A percentile compares a stretch with the other conserved stretches of the same genome.
Conservation (phyloP, 73 alveolate genomes). For the Tetrahymena malaccensis region DNA sequence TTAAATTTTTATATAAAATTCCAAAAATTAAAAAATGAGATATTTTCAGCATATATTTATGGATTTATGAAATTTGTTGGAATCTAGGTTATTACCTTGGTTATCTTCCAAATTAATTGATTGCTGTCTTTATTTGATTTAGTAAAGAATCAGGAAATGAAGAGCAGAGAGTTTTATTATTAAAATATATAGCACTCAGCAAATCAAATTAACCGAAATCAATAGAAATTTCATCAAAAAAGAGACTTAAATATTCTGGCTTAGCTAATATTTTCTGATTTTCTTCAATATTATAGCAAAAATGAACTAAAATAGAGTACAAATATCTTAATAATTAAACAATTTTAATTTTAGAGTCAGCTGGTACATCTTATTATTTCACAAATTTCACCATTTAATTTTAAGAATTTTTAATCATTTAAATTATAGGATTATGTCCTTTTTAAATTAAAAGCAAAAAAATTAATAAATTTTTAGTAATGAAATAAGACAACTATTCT, state of each 20-base stretch:
- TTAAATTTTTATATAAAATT: too few species aligned
- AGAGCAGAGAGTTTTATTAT: conserved; percentile 19
- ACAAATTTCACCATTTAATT: conserved; percentile 5
- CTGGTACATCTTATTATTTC: neutral
- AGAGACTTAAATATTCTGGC: conserved; percentile 13
- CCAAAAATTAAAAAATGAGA: too few species aligned
- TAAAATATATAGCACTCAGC: conserved; percentile 4
- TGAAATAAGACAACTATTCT: neutral
- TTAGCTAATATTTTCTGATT: conserved; percentile 10
- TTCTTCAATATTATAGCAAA: conserved; percentile 5
- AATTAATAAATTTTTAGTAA: neutral
- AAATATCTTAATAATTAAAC: conserved; percentile 5
- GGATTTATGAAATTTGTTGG: too few species aligned
- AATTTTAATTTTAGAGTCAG: conserved; percentile 2
- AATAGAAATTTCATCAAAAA: conserved; percentile 20
- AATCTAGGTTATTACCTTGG: neutral
- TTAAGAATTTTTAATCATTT: conserved; percentile 25
- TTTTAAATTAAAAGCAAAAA: neutral
- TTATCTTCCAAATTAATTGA: conserved; percentile 2
- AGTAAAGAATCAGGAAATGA: neutral
- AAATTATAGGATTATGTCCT: conserved; percentile 26
- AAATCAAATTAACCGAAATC: conserved; percentile 25
- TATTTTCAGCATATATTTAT: too few species aligned
- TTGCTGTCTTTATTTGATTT: neutral
- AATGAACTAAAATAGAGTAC: conserved; percentile 7